Evolutionary conservation across 305 asterid species (phyloP).

Genomic region (Solanum aculeatissimum): DNA sequence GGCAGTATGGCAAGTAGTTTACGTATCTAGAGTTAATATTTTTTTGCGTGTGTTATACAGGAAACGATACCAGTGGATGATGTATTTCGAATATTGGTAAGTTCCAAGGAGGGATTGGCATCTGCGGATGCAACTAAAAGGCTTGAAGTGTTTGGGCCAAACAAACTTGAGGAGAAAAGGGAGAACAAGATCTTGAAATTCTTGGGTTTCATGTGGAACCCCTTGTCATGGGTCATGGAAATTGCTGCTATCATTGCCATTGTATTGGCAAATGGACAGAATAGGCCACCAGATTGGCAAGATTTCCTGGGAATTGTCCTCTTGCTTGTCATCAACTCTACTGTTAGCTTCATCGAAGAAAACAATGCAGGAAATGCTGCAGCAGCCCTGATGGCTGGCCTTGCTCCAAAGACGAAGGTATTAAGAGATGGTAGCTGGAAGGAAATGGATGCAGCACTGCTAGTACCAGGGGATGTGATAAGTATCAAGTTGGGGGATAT

Average conservation of each 20-base stretch:
- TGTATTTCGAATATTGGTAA: conserved; percentile 44
- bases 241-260: conserved; percentile 64
- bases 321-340: conserved; percentile 71
- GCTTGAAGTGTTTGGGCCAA: conserved; percentile 60
- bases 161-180: conserved; percentile 87
- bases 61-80: conserved; percentile 70
- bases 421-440: conserved; percentile 60
- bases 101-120: conserved; percentile 55
- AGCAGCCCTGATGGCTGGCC: conserved; percentile 77
- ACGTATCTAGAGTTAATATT: too few relatives aligned
- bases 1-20: background rate
- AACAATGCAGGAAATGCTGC: conserved; percentile 96
- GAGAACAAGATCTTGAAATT: conserved; percentile 58
- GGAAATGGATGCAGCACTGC: conserved; percentile 55
- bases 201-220: conserved; percentile 76
- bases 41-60: conserved; percentile 9
- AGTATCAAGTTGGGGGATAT: conserved; percentile 72
- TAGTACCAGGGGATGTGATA: conserved; percentile 68
- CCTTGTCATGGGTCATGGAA: conserved; percentile 75
- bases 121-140: conserved; percentile 41
- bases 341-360: conserved; percentile 77
- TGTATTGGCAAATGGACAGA: conserved; percentile 69
- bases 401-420: conserved; percentile 84
- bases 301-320: conserved; percentile 61
- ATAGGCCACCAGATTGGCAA: conserved; percentile 88